Conservation (phyloP, 768 basidiomycete genomes). For the Coprinellus micaceus region DNA sequence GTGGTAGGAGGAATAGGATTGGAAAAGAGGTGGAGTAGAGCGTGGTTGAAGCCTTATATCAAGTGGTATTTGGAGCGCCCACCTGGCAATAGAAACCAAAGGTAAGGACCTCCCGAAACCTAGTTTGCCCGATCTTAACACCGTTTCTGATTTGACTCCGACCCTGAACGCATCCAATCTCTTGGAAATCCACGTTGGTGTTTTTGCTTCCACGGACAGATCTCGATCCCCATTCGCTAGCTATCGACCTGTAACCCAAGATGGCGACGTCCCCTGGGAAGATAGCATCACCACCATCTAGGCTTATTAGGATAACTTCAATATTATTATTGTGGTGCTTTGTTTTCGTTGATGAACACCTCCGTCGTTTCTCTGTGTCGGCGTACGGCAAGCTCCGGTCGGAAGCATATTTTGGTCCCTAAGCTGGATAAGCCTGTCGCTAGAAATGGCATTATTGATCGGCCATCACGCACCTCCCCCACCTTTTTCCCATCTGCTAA, state of each 20-base stretch:
- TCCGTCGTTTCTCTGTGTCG: conserved; percentile 1
- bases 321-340: conserved; percentile 4
- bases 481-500: conserved; percentile 31
- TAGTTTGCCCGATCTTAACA: conserved; percentile 44
- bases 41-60: conserved; percentile 39
- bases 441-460: conserved; percentile 40
- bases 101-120: conserved; percentile 44
- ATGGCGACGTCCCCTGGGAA: conserved; percentile 12
- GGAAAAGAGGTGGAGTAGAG: conserved; percentile 35
- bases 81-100: conserved; percentile 29
- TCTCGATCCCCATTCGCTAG: conserved; percentile 18
- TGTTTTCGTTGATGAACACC: conserved; percentile 5
- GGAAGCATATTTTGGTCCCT: conserved; percentile 24
- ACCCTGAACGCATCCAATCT: conserved; percentile 31
- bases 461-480: conserved; percentile 49
- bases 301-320: conserved; percentile 20
- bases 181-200: conserved; percentile 12
- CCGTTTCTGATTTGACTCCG: conserved; percentile 31
- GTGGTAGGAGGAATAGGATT: conserved; percentile 46
- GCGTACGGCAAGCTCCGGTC: conserved; percentile 34
- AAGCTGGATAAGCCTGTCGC: conserved; percentile 37
- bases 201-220: conserved; percentile 14
- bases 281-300: conserved; percentile 15
- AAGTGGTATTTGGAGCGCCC: conserved; percentile 31
- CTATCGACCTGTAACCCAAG: conserved; percentile 14